Conservation (phyloP, 1,284 basidiomycete genomes). For the Cutaneotrichosporon cutaneum region DNA sequence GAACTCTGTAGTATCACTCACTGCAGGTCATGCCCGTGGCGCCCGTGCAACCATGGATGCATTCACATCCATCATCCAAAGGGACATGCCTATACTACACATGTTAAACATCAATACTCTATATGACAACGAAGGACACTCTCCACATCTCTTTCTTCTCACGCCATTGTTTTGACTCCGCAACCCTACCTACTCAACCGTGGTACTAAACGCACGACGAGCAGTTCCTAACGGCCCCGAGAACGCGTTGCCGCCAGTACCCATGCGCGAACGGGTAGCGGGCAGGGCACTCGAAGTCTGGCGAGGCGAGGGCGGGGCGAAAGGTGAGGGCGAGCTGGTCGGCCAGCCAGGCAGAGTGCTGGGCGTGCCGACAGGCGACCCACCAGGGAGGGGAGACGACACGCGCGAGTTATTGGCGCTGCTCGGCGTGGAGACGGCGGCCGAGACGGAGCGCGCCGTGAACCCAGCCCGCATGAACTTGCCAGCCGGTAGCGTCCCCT, state of each 20-base stretch:
- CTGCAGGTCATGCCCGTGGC: no score
- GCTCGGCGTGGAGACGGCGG: constrained; percentile 7
- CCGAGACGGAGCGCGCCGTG: constrained; percentile 5
- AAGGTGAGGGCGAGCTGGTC: not conserved
- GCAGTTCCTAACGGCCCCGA: constrained; percentile 18
- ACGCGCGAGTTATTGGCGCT: not conserved
- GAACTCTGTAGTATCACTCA: not conserved
- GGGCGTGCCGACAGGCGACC: not conserved
- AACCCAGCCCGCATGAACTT: constrained; percentile 11
- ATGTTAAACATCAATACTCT: not conserved
- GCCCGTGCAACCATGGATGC: no score
- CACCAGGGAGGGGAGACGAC: not conserved
- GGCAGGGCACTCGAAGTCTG: not conserved
- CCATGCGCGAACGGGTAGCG: constrained; percentile 12
- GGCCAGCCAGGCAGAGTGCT: constrained; percentile 12
- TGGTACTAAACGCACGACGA: constrained; percentile 19
- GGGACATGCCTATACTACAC: constrained; percentile 4
- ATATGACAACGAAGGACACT: constrained; percentile 7
- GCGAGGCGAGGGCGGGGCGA: constrained; percentile 12
- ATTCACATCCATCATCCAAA: no score
- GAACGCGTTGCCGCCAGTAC: constrained; percentile 15
- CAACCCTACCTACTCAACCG: not conserved
- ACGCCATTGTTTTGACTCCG: not conserved
- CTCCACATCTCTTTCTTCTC: not conserved
- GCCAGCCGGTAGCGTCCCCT: not conserved